Evolutionary conservation across 768 basidiomycete species (phyloP), one percentile per base, ranked within the genome.

Genomic region (Collybiopsis luxurians): DNA sequence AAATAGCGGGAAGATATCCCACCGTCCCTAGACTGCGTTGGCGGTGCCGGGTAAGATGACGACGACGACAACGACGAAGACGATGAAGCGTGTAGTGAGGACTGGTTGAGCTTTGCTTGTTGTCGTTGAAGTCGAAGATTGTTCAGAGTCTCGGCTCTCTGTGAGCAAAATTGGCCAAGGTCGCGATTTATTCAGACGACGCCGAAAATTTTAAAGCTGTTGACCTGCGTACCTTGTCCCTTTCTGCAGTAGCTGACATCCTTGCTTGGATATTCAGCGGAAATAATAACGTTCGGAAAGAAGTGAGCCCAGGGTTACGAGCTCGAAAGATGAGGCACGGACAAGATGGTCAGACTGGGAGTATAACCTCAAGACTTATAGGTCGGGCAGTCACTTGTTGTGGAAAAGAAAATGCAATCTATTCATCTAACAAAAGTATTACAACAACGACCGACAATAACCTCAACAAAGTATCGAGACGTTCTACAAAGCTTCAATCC

Each of bases 11-110:
- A 84, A 69, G 79, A 65, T 38, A 82, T 70, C n/a, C 86, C 87
- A 43, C 81, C 88, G 75, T 92, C 90, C 64, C 89, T 82, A 58
- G 88, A 89, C 74, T 92, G 90, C 36, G 80, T 45, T 7, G 86
- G 86, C 57, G 79, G 84, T 58, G 66, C 61, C 50, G 64, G 60
- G 59, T 70, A 75, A 44, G 66, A 46, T 48, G 61, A 59, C 43
- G 65, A 51, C 34, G 63, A 63, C 34, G 62, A 60, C 30, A 64
- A 50, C 49, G 61, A 61, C 23, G 71, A 63, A 27, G 71, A 67
- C 28, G 73, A 66, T 53, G 68, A 57, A 13, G 70, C 42, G 61
- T 50, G 46, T 60, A 61, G 49, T 61, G 61, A 51, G 67, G 48
- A 50, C 68, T 34, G 31, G 38, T 17, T n/a, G 19, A 38, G 65